These are phyloP conservation scores for Boletus patriciae DNA, from an alignment of 768 basidiomycete genomes.

Conservation along the genomic window DNA sequence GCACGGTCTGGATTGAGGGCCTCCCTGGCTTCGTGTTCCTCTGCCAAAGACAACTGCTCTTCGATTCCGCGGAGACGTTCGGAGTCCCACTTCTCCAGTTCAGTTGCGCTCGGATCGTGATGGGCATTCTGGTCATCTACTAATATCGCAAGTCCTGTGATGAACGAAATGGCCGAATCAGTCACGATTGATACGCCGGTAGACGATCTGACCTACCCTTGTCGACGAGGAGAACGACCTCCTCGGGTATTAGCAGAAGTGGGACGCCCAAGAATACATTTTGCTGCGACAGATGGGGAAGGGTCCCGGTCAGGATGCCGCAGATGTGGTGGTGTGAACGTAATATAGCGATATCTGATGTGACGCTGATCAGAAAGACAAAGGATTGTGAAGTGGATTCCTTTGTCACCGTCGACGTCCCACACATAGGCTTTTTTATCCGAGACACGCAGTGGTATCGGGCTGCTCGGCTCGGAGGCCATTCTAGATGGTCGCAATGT, in stretches of 20 bases:
- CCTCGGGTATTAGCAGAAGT: slow-evolving; percentile 84
- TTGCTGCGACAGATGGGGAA: slow-evolving; percentile 94
- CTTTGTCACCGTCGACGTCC: slow-evolving; percentile 69
- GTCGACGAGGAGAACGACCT: slow-evolving; percentile 82
- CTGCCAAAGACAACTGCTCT: slow-evolving; percentile 50
- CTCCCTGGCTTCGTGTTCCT: slow-evolving; percentile 51
- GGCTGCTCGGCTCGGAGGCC: slow-evolving; percentile 11
- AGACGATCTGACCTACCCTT: slow-evolving; percentile 51
- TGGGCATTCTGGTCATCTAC: slow-evolving; percentile 70
- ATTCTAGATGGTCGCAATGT: not conserved
- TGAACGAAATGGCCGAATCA: not conserved
- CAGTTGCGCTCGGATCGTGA: slow-evolving; percentile 44
- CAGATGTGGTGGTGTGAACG: slow-evolving; percentile 81
- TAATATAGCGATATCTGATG: slow-evolving; percentile 72
- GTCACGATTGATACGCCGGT: not conserved
- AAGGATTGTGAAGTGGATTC: not conserved
- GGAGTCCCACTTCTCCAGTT: slow-evolving; percentile 54
- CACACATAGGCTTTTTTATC: slow-evolving; percentile 86
- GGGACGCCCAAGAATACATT: slow-evolving; percentile 97
- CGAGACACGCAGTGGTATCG: slow-evolving; percentile 67
- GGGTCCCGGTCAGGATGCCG: slow-evolving; percentile 83
- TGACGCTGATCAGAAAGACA: slow-evolving; percentile 5
- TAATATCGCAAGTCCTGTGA: slow-evolving; percentile 70
- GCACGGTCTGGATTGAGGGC: slow-evolving; percentile 38
- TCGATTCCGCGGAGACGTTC: slow-evolving; percentile 47